phyloP scores from a whole-genome alignment of 164 flowering plant species.

The Saururus chinensis region DNA sequence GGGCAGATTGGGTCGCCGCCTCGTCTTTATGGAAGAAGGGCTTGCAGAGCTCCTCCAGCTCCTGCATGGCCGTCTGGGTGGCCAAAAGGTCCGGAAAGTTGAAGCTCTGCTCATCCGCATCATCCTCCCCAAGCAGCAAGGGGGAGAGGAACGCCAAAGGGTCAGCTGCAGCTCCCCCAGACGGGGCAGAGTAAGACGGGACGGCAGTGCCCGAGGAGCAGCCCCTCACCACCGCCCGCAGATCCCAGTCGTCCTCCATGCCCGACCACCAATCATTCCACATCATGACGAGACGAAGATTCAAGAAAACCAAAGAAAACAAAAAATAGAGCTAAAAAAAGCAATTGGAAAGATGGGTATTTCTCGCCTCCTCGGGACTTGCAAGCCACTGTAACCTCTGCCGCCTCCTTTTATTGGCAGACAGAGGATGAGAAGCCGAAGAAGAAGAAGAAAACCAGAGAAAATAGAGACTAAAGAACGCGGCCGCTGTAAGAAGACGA shows the following conservation, averaged over 20 bases:
- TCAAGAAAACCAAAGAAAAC: not conserved
- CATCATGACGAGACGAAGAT: not conserved
- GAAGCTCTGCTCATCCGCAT: conserved; percentile 5
- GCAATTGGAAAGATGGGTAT: not conserved
- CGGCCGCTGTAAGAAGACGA: not conserved
- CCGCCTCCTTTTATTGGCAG: not conserved
- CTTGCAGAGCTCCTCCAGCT: conserved; percentile 56
- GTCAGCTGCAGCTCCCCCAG: conserved; percentile 8
- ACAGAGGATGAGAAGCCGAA: not conserved
- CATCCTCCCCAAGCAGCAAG: conserved; percentile 5
- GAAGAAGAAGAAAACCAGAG: not conserved
- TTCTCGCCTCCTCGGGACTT: not conserved
- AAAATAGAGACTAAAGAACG: not conserved
- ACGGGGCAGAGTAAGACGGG: not conserved
- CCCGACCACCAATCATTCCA: not conserved
- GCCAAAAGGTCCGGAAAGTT: conserved; percentile 33
- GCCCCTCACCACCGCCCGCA: conserved; percentile 91
- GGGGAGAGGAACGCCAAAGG: conserved; percentile 11
- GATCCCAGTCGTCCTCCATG: conserved; percentile 91
- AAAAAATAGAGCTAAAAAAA: too few relatives aligned
- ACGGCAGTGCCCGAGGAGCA: conserved; percentile 27
- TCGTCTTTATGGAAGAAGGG: conserved; percentile 39
- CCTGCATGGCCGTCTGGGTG: conserved; percentile 23
- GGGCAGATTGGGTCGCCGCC: conserved; percentile 3
- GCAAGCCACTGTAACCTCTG: not conserved